Base-by-base conservation (phyloP, 495 filamentous ascomycete genomes). In the Jackrogersella multiformis region DNA sequence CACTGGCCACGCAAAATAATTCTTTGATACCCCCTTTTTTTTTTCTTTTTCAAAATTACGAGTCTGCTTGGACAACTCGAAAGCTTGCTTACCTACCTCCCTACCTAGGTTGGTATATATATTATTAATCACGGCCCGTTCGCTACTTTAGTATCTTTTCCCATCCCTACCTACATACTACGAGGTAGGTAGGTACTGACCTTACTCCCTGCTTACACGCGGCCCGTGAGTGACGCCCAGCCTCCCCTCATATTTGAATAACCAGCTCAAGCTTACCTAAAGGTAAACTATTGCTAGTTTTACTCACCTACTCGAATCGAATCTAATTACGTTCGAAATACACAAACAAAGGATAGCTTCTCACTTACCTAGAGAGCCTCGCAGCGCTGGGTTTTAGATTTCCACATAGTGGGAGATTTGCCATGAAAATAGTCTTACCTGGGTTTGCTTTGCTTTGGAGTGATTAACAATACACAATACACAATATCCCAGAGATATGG, bases 11-110 rank as follows among this genome's bases (percentile, higher is more conserved):
- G 39, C 39, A 44, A 62, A 42, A 45, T 26, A 38, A 57, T 62
- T 58, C 12, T 13, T 63, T 46, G 46, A 63, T 63, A 63, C 53
- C 65, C 53, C 64, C 39, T 54, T 56, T n/a, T n/a, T n/a, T n/a
- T n/a, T n/a, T n/a, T n/a, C n/a, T n/a, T n/a, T n/a, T n/a, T 41
- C 15, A 24, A 34, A 18, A 51, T 39, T 39, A 24, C 52, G 65
- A 55, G 65, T 55, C 41, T 68, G 54, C 59, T 44, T 15, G 54
- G 46, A 16, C 54, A 59, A 59, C 65, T 68, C 59, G 39, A 64
- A 51, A 52, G 41, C n/a, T n/a, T n/a, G n/a, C n/a, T n/a, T n/a
- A n/a, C n/a, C n/a, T n/a, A n/a, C n/a, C n/a, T n/a, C n/a, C n/a
- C n/a, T n/a, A n/a, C n/a, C n/a, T n/a, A n/a, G n/a, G n/a, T n/a